phyloP scores from a whole-genome alignment of 768 basidiomycete species.

The Lactifluus subvellereus region DNA sequence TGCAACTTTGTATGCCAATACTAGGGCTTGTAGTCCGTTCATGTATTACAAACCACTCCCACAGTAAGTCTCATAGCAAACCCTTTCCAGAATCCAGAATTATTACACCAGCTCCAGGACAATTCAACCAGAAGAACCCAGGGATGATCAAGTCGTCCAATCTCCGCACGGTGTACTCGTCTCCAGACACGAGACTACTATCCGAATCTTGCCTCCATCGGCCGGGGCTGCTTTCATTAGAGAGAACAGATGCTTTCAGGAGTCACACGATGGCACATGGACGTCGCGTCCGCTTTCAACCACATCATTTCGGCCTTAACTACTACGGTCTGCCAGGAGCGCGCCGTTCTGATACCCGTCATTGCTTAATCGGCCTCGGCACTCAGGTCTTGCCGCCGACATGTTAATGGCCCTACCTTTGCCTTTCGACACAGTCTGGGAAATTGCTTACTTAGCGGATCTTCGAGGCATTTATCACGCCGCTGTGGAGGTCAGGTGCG shows the following conservation, averaged over 20 bases:
- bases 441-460: constrained; percentile 29
- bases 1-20: constrained; percentile 91
- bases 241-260: no score
- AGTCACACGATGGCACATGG: no score
- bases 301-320: neutral
- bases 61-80: constrained; percentile 48
- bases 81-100: neutral
- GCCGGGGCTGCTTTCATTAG: constrained; percentile 39
- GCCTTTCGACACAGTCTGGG: no score
- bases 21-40: constrained; percentile 98
- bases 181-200: constrained; percentile 41
- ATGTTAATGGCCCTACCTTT: no score
- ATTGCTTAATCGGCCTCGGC: no score
- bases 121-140: no score
- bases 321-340: no score
- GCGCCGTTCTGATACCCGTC: no score
- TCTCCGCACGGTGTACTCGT: no score
- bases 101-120: neutral
- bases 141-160: no score
- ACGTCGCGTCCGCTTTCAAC: no score
- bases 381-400: neutral
- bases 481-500: constrained; percentile 61
- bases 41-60: constrained; percentile 98
- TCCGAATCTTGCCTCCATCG: constrained; percentile 49
- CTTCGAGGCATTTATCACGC: no score